A percentile compares a stretch with the other conserved stretches of the same genome.
Evolutionary conservation across 1,139 yeast species (phyloP).

Genomic region (Taphrina communis): DNA sequence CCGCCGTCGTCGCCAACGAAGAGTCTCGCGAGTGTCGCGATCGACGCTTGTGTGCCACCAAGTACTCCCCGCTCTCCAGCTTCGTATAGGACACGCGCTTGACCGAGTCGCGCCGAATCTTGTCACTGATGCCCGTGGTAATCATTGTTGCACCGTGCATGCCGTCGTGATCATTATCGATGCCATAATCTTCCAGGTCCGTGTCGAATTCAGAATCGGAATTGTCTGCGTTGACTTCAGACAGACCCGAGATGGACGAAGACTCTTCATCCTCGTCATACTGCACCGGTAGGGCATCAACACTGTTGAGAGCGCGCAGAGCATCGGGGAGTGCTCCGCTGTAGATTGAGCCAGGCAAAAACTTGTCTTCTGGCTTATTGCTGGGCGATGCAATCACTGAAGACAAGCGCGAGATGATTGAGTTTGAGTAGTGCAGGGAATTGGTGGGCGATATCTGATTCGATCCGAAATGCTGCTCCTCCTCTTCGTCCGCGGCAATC

Average conservation of each 20-base stretch:
- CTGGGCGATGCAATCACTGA: slow-evolving; percentile 4
- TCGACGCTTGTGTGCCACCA: slow-evolving; percentile 17
- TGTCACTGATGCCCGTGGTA: slow-evolving; percentile 9
- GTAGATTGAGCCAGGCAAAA: slow-evolving; percentile 30
- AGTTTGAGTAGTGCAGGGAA: slow-evolving; percentile 31
- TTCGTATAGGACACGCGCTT: slow-evolving; percentile 25
- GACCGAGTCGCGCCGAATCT: slow-evolving; percentile 8
- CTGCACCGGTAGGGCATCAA: slow-evolving; percentile 4
- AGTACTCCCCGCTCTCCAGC: slow-evolving; percentile 27
- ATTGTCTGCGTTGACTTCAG: slow-evolving; percentile 26
- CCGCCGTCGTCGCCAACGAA: background rate
- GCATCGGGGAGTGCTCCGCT: slow-evolving; percentile 26
- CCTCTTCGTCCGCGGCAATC: slow-evolving; percentile 31
- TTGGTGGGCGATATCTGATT: slow-evolving; percentile 16
- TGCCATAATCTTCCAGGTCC: slow-evolving; percentile 1
- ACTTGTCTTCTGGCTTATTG: slow-evolving; percentile 6
- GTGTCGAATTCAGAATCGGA: slow-evolving; percentile 24
- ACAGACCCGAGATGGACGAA: slow-evolving; percentile 18
- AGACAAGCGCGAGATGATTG: slow-evolving; percentile 30
- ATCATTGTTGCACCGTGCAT: background rate
- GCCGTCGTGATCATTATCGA: background rate
- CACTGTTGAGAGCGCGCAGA: slow-evolving; percentile 8
- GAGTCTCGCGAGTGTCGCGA: slow-evolving; percentile 15
- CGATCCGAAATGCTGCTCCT: slow-evolving; percentile 3
- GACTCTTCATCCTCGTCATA: slow-evolving; percentile 26